These are phyloP conservation scores for Ustilago nuda DNA, from an alignment of 1,284 basidiomycete genomes.

Conservation along the genomic window DNA sequence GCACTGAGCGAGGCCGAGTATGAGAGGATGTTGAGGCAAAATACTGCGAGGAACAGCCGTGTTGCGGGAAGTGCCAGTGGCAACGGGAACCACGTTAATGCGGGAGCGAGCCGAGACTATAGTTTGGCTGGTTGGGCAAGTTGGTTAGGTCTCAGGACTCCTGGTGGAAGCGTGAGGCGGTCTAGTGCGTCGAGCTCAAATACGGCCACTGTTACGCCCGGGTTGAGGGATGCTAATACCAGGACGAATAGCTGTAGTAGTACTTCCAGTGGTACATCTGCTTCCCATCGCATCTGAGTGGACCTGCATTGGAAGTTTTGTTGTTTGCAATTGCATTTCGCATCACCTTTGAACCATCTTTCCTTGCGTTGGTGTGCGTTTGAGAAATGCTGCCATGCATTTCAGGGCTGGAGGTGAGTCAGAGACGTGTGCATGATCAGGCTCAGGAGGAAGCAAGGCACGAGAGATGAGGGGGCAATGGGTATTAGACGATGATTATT, in stretches of 20 bases:
- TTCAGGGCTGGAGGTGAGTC: not conserved
- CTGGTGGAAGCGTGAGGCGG: not conserved
- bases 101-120: slow-evolving; percentile 15
- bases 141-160: slow-evolving; percentile 30
- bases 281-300: slow-evolving; percentile 1
- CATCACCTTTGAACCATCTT: not conserved
- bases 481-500: not conserved
- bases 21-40: slow-evolving; percentile 41
- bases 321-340: not conserved
- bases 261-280: slow-evolving; percentile 4
- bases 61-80: not conserved
- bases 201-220: not conserved
- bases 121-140: slow-evolving; percentile 38
- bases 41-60: slow-evolving; percentile 38
- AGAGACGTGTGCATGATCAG: not conserved
- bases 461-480: not conserved
- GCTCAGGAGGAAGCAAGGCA: not conserved
- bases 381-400: no score
- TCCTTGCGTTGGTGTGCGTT: no score
- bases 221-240: not conserved
- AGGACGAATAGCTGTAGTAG: slow-evolving; percentile 9
- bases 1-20: slow-evolving; percentile 48
- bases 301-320: not conserved
- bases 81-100: no score
- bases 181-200: slow-evolving; percentile 3